Evolutionary conservation across 805 yeast genomes (phyloP), one percentile per base, ranked within the genome.

Genomic region (Zygosaccharomyces bisporus): DNA sequence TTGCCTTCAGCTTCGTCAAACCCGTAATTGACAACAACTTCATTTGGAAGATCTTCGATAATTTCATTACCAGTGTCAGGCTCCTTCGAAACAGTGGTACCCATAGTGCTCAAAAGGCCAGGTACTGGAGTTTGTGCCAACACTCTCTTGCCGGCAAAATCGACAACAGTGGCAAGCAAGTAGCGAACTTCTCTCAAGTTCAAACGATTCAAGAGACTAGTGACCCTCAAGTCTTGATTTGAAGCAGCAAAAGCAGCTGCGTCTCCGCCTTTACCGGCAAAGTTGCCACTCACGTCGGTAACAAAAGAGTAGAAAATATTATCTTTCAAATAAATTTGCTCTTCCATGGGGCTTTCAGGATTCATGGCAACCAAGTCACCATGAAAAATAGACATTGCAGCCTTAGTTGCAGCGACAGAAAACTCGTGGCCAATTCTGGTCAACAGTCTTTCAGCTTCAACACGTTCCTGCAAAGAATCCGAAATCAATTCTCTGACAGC

Each of bases 101-200:
- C 74, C 57, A 68, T 56, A 8, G 69, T 67, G 7, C 65, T 54
- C 45, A 70, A 68, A 31, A 73, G 61, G 47, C 98, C 98, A 12
- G 99, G 99, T 34, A 91, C 95, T 9, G 96, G 96, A 10, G 96
- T 86, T 70, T 91, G 98, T 63, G 95, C 87, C 30, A 91, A 75
- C 29, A 91, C 72, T 64, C 98, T 78, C 57, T 80, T 83, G 49
- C 98, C 99, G 59, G 86, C 80, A 68, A 79, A 91, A 65, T 91
- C 98, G 44, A 91, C 86, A 46, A 89, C 75, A n/a, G 90, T 75
- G 3, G 97, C 86, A 55, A 86, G 77, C 47, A 91, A 72, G 41
- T 83, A 82, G 57, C 80, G 77, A 31, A 89, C 72, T 35, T 81
- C 86, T 8, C 68, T 68, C 25, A 79, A 59, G 55, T 84, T 87